Evolutionary conservation across 345 rosid genomes (phyloP).

Genomic region (Populus deltoides): DNA sequence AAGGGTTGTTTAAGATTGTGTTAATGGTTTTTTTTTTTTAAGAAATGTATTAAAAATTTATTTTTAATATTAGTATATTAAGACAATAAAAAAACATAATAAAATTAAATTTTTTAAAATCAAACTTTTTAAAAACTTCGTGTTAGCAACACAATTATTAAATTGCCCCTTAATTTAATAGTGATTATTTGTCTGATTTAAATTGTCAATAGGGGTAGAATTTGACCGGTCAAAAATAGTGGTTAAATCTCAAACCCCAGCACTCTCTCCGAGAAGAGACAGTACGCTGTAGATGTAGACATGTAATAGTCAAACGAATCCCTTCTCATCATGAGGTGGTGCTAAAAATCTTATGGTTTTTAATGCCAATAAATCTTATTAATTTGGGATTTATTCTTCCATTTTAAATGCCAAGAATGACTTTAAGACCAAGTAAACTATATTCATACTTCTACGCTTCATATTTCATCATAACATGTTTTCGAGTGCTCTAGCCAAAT

Average conservation of each 20-base stretch:
- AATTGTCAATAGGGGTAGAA: background rate
- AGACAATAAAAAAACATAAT: too few relatives aligned
- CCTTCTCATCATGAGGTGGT: background rate
- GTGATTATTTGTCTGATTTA: background rate
- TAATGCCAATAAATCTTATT: too few relatives aligned
- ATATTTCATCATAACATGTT: too few relatives aligned
- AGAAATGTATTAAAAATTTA: too few relatives aligned
- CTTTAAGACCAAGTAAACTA: background rate
- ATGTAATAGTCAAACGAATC: conserved; percentile 6
- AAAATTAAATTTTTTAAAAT: too few relatives aligned
- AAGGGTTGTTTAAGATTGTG: too few relatives aligned
- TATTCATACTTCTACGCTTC: background rate
- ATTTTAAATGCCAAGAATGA: background rate
- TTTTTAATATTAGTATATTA: too few relatives aligned
- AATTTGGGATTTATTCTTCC: background rate
- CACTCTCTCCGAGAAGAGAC: conserved; percentile 16
- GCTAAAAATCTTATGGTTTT: background rate
- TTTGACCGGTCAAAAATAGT: conserved; percentile 21
- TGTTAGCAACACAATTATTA: too few relatives aligned
- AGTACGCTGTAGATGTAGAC: background rate
- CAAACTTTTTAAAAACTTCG: too few relatives aligned
- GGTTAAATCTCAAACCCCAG: background rate
- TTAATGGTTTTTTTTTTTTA: too few relatives aligned
- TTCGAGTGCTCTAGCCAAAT: background rate
- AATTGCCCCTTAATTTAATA: background rate